Base-by-base conservation (phyloP, 441 rosid species). In the Pelargonium australe region DNA sequence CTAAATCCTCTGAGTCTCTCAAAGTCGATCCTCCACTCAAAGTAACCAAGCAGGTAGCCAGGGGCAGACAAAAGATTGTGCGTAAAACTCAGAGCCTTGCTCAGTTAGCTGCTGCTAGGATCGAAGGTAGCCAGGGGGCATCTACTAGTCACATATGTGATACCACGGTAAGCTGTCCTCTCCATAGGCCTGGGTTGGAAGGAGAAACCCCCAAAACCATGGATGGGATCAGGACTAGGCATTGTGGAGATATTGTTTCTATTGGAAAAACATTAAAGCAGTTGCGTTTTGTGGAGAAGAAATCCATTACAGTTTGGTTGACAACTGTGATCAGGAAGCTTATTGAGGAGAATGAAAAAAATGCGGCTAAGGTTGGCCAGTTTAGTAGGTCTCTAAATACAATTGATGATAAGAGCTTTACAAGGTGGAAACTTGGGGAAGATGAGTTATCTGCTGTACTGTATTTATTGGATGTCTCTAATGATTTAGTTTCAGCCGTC, bases 91-190 rank as follows among this genome's bases (percentile, higher is more conserved):
- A 87, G 73, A 87, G 92, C 69, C 90, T 96, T 72, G 93, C 98
- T 78, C 98, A 96, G 47, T 75, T 93, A 79, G 96, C 92, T 71
- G 87, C 97, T 82, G 90, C 96, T 75, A 87, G 99, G 79, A 93
- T 96, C 74, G 98, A 93, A 80, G 90, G 91, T 82, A 96, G 98
- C 85, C 98, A 89, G 81, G 99, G 98, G 67, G 97, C 97, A 70
- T 93, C 99, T 61, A 87, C 98, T 11, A 96, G 99, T 80, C 99
- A 96, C 76, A 83, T 91, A 49, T 96, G 98, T 80, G 95, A 91
- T 77, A 91, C 70, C 66, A 93, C 85, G 83, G 84, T 84, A 68
- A 79, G 68, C 85, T 89, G 95, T 67, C 85, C 89, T 69, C 89
- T 85, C 73, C 90, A 84, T 77, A 84, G 82, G 70, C 77, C 80